Evolutionary conservation across 371 early-diverging fungal genomes (phyloP).

Genomic region (Haplosporangium sp.): DNA sequence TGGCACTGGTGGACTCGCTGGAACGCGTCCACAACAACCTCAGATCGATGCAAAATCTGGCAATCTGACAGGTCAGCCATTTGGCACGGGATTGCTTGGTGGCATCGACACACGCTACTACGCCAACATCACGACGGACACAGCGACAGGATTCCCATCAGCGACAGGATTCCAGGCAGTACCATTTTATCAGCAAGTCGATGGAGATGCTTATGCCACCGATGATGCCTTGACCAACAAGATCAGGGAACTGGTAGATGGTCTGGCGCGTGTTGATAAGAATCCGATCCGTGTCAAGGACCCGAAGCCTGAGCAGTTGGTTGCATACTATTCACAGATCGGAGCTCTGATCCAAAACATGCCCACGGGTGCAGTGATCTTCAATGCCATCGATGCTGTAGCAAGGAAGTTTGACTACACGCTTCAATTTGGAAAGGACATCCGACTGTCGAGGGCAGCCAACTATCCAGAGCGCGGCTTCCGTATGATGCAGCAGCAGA

Average conservation of each 20-base stretch:
- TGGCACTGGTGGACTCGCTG: slow-evolving; percentile 39
- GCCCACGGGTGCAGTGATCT: slow-evolving; percentile 66
- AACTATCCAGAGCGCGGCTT: slow-evolving; percentile 65
- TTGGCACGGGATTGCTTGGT: slow-evolving; percentile 55
- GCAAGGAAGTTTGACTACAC: slow-evolving; percentile 59
- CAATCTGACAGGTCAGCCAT: slow-evolving; percentile 25
- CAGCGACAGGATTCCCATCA: slow-evolving; percentile 10
- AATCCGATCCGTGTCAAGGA: slow-evolving; percentile 36
- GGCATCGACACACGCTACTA: slow-evolving; percentile 58
- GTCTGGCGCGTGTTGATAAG: slow-evolving; percentile 55
- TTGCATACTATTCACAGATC: slow-evolving; percentile 52
- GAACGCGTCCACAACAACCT: slow-evolving; percentile 38
- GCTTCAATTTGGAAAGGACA: slow-evolving; percentile 67
- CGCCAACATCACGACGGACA: slow-evolving; percentile 34
- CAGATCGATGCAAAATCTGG: slow-evolving; percentile 24
- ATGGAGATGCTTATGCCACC: slow-evolving; percentile 40
- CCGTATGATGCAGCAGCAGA: slow-evolving; percentile 62
- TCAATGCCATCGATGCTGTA: slow-evolving; percentile 57
- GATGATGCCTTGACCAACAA: slow-evolving; percentile 53
- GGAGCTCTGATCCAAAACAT: slow-evolving; percentile 52
- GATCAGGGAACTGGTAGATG: slow-evolving; percentile 37
- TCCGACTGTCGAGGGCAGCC: slow-evolving; percentile 58
- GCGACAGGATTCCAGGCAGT: slow-evolving; percentile 56
- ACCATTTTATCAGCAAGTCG: slow-evolving; percentile 55
- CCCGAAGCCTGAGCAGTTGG: slow-evolving; percentile 25